A percentile compares a stretch with the other conserved stretches of the same genome.
Evolutionary conservation across 139 green algal species (phyloP).

Genomic region (Asterochloris erici): DNA sequence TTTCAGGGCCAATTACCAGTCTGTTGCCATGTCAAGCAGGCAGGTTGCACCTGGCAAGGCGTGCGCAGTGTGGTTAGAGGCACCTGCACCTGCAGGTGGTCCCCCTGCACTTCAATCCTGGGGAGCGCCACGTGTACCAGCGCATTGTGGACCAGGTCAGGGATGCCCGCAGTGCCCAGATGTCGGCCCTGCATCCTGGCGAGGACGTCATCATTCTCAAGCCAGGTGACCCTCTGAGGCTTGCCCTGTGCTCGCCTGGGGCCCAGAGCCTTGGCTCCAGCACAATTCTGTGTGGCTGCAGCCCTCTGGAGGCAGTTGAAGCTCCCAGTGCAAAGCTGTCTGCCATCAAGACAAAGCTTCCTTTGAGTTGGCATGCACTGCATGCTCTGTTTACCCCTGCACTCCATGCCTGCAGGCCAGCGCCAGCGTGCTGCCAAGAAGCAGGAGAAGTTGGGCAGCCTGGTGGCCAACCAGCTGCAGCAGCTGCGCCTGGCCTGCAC

Average conservation of each 20-base stretch:
- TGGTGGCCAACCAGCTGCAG: conserved; percentile 24
- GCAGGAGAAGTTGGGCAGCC: conserved; percentile 12
- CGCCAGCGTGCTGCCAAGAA: not conserved
- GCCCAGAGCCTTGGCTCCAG: too few relatives aligned
- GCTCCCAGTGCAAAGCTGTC: too few relatives aligned
- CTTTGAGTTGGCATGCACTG: too few relatives aligned
- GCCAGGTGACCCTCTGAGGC: too few relatives aligned
- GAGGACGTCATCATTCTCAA: not conserved
- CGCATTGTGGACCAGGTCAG: conserved; percentile 26
- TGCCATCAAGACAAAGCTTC: too few relatives aligned
- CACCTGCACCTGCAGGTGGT: conserved; percentile 1
- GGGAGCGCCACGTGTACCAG: conserved; percentile 53
- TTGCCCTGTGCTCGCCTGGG: too few relatives aligned
- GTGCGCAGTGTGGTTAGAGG: not conserved
- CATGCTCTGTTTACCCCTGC: too few relatives aligned
- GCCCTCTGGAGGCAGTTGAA: too few relatives aligned
- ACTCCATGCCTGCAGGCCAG: too few relatives aligned
- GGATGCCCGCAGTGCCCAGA: not conserved
- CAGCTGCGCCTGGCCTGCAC: conserved; percentile 73
- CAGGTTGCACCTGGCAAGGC: not conserved
- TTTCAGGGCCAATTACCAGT: too few relatives aligned
- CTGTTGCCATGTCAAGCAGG: too few relatives aligned
- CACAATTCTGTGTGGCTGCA: too few relatives aligned
- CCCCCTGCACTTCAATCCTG: conserved; percentile 42
- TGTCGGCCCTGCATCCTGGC: conserved; percentile 1